Conservation (phyloP, 495 filamentous ascomycete species). For the Penicillium crystallinum region DNA sequence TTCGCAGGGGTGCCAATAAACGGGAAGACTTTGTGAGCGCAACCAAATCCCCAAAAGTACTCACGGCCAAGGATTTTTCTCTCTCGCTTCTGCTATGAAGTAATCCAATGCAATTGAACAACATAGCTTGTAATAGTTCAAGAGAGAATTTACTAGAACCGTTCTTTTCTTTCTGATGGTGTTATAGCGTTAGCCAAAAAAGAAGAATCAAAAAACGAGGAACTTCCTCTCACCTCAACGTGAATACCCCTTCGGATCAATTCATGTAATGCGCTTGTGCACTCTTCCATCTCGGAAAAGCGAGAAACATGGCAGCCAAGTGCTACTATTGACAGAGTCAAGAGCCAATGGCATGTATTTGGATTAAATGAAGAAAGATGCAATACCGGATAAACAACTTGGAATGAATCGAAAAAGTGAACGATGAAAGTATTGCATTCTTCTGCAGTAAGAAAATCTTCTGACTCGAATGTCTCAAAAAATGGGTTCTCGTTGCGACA, state of each 20-base stretch:
- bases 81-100: slow-evolving; percentile 32
- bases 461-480: slow-evolving; percentile 33
- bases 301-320: slow-evolving; percentile 40
- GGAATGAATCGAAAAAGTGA: slow-evolving; percentile 37
- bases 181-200: background rate
- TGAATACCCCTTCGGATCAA: slow-evolving; percentile 38
- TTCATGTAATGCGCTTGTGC: slow-evolving; percentile 36
- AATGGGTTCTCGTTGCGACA: slow-evolving; percentile 34
- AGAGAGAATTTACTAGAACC: slow-evolving; percentile 16
- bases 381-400: slow-evolving; percentile 42
- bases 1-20: slow-evolving; percentile 12
- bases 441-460: slow-evolving; percentile 30
- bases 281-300: slow-evolving; percentile 22
- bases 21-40: slow-evolving; percentile 23
- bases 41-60: slow-evolving; percentile 30
- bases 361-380: slow-evolving; percentile 39
- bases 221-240: slow-evolving; percentile 25
- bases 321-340: slow-evolving; percentile 39
- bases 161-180: slow-evolving; percentile 25
- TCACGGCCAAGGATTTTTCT: slow-evolving; percentile 22
- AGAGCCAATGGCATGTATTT: slow-evolving; percentile 39
- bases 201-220: background rate
- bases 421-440: slow-evolving; percentile 29
- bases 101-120: slow-evolving; percentile 41
- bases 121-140: slow-evolving; percentile 34